These are phyloP conservation scores for Avena eriantha DNA, from an alignment of 176 grass and related monocot species.

Conservation along the genomic window DNA sequence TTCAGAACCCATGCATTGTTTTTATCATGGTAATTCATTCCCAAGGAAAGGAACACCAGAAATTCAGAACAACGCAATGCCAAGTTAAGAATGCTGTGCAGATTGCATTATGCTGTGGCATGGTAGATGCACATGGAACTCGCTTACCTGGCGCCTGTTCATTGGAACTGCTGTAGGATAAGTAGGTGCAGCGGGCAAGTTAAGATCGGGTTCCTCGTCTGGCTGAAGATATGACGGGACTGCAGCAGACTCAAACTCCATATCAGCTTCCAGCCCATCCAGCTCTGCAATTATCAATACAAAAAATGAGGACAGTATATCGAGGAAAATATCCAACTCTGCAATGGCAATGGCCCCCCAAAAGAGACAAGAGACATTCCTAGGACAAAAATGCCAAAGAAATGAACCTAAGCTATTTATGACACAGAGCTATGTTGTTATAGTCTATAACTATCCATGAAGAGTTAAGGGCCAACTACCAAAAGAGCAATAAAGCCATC, in stretches of 20 bases:
- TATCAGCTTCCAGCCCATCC: conserved; percentile 94
- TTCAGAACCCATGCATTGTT: background rate
- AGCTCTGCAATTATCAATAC: conserved; percentile 60
- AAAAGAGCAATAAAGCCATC: background rate
- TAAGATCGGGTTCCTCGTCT: conserved; percentile 72
- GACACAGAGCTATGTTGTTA: background rate
- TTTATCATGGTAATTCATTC: background rate
- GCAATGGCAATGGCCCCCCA: background rate
- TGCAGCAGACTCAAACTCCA: conserved; percentile 76
- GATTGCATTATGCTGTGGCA: background rate
- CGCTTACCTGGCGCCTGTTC: conserved; percentile 51
- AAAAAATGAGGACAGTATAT: background rate
- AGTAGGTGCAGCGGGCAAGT: conserved; percentile 73
- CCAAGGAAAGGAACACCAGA: background rate
- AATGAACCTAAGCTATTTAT: background rate
- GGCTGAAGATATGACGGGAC: conserved; percentile 94
- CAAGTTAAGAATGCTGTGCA: background rate
- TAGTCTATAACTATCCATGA: background rate
- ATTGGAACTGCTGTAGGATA: conserved; percentile 54
- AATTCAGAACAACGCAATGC: background rate
- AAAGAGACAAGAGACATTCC: background rate
- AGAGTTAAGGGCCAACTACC: background rate
- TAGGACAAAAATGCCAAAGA: background rate
- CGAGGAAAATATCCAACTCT: background rate
- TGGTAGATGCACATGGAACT: background rate